These are phyloP conservation scores for Fusarium sterilihyphosum DNA, from an alignment of 2,329 filamentous ascomycete genomes.

Conservation along the genomic window DNA sequence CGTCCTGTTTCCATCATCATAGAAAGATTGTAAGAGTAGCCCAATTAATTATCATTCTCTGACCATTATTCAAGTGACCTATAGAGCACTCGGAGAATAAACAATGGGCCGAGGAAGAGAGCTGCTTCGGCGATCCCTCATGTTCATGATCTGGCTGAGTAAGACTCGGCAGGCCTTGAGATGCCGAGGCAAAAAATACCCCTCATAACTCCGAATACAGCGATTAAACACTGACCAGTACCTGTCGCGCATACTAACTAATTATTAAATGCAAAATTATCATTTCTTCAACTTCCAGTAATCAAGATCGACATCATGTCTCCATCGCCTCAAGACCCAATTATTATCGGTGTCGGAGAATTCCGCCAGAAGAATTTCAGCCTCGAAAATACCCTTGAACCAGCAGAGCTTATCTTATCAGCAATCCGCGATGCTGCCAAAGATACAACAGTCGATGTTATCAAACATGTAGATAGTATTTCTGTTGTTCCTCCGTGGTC, in stretches of 20 bases:
- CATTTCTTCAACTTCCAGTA: neutral
- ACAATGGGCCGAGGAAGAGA: neutral
- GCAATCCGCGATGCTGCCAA: conserved; percentile 62
- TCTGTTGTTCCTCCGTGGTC: conserved; percentile 72
- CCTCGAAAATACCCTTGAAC: conserved; percentile 63
- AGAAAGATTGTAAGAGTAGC: neutral
- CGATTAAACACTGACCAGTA: neutral
- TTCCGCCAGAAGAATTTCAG: conserved; percentile 65
- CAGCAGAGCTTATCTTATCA: conserved; percentile 65
- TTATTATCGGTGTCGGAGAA: conserved; percentile 72
- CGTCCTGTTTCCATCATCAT: too few relatives aligned
- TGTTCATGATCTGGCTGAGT: neutral
- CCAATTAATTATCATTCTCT: neutral
- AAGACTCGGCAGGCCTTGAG: neutral
- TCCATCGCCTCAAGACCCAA: conserved; percentile 47
- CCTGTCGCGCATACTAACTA: too few relatives aligned
- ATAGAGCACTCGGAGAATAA: neutral
- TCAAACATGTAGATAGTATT: conserved; percentile 61
- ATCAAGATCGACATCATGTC: neutral
- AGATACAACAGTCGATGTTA: conserved; percentile 51
- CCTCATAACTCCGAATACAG: neutral
- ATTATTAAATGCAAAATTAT: neutral
- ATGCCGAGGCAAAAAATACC: neutral
- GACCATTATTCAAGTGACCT: neutral
- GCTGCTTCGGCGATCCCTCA: neutral